A percentile compares a stretch with the other conserved stretches of the same genome.
phyloP scores from a whole-genome alignment of 768 basidiomycete genomes.

The Pulveroboletus sp. region DNA sequence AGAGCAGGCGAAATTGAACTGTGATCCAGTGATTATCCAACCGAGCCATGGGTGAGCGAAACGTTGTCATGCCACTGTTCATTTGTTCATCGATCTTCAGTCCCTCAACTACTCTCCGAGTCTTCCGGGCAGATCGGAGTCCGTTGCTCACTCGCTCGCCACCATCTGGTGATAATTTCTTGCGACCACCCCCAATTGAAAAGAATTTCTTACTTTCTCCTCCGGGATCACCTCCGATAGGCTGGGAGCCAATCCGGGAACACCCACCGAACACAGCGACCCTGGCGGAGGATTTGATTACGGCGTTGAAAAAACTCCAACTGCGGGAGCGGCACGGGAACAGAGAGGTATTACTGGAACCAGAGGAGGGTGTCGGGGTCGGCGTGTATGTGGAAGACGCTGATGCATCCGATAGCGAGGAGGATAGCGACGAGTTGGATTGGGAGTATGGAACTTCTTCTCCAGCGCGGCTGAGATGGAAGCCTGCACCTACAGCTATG shows the following conservation, averaged over 20 bases:
- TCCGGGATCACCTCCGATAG: conserved; percentile 94
- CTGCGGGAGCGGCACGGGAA: conserved; percentile 38
- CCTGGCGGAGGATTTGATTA: conserved; percentile 83
- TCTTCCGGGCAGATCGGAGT: conserved; percentile 71
- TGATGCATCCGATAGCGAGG: conserved; percentile 37
- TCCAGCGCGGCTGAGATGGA: conserved; percentile 50
- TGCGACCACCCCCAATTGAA: conserved; percentile 73
- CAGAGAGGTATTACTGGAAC: conserved; percentile 61
- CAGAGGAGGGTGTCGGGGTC: conserved; percentile 66
- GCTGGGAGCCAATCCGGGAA: conserved; percentile 90
- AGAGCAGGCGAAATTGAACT: conserved; percentile 58
- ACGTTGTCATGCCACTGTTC: conserved; percentile 3
- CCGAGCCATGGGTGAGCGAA: conserved; percentile 47
- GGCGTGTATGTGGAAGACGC: conserved; percentile 77
- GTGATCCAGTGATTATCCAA: conserved; percentile 61
- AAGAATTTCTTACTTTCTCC: conserved; percentile 98
- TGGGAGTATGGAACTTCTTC: conserved; percentile 56
- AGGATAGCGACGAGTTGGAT: conserved; percentile 31
- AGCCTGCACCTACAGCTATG: conserved; percentile 48
- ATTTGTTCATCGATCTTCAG: conserved; percentile 32
- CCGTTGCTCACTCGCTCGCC: conserved; percentile 43
- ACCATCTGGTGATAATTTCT: conserved; percentile 28
- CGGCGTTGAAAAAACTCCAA: conserved; percentile 70
- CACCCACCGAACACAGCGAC: conserved; percentile 83
- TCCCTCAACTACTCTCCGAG: conserved; percentile 49